Evolutionary conservation across 2,329 filamentous ascomycete genomes (phyloP).

Genomic region (Aspergillus neoniger): DNA sequence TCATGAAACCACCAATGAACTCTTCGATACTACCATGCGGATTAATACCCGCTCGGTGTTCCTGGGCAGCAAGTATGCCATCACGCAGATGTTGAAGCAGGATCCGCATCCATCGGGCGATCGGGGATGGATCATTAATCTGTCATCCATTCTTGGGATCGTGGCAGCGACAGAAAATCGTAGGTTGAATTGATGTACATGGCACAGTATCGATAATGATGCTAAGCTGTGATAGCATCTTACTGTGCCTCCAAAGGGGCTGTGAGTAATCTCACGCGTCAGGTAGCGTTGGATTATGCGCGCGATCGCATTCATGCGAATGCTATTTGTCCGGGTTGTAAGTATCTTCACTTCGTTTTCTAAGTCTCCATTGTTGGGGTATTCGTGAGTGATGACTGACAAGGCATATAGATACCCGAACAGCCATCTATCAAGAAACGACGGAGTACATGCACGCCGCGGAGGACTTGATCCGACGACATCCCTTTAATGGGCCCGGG

Average conservation of each 20-base stretch:
- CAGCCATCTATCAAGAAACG: slow-evolving; percentile 23
- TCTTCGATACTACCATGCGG: slow-evolving; percentile 46
- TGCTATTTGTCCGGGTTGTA: slow-evolving; percentile 56
- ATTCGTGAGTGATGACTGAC: no score
- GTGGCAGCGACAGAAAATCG: slow-evolving; percentile 28
- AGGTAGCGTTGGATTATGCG: slow-evolving; percentile 54
- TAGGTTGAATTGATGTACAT: no score
- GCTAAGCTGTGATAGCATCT: slow-evolving; percentile 25
- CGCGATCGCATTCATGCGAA: slow-evolving; percentile 54
- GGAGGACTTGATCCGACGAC: slow-evolving; percentile 16
- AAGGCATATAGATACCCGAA: slow-evolving; percentile 25
- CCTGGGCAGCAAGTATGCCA: slow-evolving; percentile 45
- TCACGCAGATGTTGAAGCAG: slow-evolving; percentile 44
- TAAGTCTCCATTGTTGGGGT: no score
- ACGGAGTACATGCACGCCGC: neutral
- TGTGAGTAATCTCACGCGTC: slow-evolving; percentile 52
- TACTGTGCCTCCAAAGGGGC: slow-evolving; percentile 56
- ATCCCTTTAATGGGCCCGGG: slow-evolving; percentile 33
- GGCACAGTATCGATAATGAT: neutral
- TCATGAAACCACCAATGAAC: slow-evolving; percentile 50
- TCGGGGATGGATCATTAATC: slow-evolving; percentile 40
- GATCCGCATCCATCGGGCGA: slow-evolving; percentile 36
- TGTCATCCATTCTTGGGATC: slow-evolving; percentile 35
- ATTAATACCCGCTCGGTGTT: slow-evolving; percentile 46
- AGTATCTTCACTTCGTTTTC: neutral